phyloP scores from a whole-genome alignment of 73 alveolate genomes.

The Paraurostyla sp. region DNA sequence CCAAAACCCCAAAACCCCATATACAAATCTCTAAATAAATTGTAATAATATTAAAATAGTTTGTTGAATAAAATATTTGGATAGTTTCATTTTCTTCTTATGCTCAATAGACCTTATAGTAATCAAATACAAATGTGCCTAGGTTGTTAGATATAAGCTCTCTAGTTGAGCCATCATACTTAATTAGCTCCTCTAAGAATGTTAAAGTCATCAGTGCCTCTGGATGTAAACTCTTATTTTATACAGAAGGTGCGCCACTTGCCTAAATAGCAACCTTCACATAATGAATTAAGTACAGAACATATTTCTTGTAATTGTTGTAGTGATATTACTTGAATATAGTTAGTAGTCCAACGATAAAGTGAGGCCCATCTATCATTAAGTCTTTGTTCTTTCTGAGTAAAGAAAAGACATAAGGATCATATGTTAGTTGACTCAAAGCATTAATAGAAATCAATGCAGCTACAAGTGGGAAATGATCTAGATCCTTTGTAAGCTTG shows the following conservation, averaged over 20 bases:
- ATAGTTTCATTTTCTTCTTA: not conserved
- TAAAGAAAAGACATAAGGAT: constrained; percentile 44
- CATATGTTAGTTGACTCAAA: constrained; percentile 52
- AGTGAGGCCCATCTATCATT: constrained; percentile 74
- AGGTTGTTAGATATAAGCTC: constrained; percentile 27
- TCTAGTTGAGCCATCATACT: constrained; percentile 37
- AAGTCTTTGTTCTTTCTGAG: constrained; percentile 62
- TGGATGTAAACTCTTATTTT: not conserved
- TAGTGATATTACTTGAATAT: constrained; percentile 72
- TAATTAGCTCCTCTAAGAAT: constrained; percentile 47
- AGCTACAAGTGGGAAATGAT: constrained; percentile 64
- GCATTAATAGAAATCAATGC: constrained; percentile 62
- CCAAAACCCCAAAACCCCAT: constrained; percentile 1
- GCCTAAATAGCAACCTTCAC: constrained; percentile 37
- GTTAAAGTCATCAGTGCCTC: constrained; percentile 25
- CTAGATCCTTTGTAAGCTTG: constrained; percentile 65
- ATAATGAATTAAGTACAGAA: constrained; percentile 57
- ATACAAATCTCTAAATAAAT: no score
- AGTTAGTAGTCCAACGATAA: constrained; percentile 69
- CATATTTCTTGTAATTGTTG: constrained; percentile 63
- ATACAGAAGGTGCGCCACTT: not conserved
- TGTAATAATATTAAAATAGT: not conserved
- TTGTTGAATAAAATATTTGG: no score
- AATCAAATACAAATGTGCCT: constrained; percentile 55
- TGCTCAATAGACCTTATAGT: constrained; percentile 12